phyloP scores from a whole-genome alignment of 2,329 filamentous ascomycete species.

The Alternaria sp. region DNA sequence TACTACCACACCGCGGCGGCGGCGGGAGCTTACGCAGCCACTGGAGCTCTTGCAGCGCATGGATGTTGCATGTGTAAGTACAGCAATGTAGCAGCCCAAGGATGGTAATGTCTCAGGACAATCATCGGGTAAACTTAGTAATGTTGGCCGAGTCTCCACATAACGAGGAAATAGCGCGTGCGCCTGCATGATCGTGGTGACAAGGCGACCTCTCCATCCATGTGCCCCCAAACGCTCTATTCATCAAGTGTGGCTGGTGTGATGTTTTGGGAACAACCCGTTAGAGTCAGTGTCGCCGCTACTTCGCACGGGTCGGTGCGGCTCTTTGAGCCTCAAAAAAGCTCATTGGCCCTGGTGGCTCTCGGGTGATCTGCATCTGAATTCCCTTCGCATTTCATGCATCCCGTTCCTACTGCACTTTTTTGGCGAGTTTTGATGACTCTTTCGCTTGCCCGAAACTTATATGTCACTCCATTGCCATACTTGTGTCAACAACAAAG shows the following conservation, averaged over 20 bases:
- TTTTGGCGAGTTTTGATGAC: background rate
- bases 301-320: background rate
- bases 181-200: background rate
- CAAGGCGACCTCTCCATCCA: background rate
- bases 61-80: background rate
- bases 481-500: background rate
- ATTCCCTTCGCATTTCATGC: background rate
- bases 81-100: constrained; percentile 1
- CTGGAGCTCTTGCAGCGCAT: background rate
- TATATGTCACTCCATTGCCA: background rate
- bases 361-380: background rate
- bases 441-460: background rate
- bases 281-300: background rate
- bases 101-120: background rate
- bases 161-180: constrained; percentile 1
- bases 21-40: background rate
- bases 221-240: background rate
- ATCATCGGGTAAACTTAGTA: constrained; percentile 3
- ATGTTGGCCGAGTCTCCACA: constrained; percentile 11
- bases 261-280: background rate
- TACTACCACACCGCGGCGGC: background rate
- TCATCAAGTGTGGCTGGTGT: constrained; percentile 4
- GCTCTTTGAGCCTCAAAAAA: background rate
- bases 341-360: background rate
- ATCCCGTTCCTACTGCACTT: background rate